Evolutionary conservation across 495 filamentous ascomycete species (phyloP).

Genomic region (Tuber brumale): DNA sequence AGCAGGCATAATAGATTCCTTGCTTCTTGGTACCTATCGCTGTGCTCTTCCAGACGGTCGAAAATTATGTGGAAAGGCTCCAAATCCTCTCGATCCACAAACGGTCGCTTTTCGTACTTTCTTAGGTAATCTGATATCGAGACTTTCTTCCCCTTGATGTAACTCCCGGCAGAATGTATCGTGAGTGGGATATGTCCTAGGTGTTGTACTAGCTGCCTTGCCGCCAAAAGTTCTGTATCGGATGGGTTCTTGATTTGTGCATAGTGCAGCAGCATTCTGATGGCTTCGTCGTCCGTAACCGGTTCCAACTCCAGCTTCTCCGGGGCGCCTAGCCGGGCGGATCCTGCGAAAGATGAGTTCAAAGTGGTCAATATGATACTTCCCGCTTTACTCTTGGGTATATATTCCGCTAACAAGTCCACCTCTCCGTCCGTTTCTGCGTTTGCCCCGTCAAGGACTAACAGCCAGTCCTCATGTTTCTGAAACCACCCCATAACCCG

Average conservation of each 20-base stretch:
- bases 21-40: constrained; percentile 52
- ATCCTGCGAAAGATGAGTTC: constrained; percentile 64
- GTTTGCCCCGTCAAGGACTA: constrained; percentile 68
- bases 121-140: constrained; percentile 64
- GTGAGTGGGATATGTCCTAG: constrained; percentile 69
- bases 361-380: constrained; percentile 74
- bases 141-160: constrained; percentile 63
- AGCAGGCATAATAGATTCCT: constrained; percentile 68
- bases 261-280: constrained; percentile 55
- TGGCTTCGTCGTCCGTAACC: constrained; percentile 54
- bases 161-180: constrained; percentile 70
- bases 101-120: constrained; percentile 61
- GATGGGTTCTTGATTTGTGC: constrained; percentile 50
- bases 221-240: constrained; percentile 54
- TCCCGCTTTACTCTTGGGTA: constrained; percentile 62
- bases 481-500: constrained; percentile 59
- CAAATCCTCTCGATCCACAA: constrained; percentile 53
- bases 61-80: constrained; percentile 63
- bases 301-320: constrained; percentile 43
- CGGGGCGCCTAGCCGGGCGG: constrained; percentile 52
- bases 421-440: constrained; percentile 57
- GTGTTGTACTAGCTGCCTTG: constrained; percentile 59
- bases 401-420: constrained; percentile 56
- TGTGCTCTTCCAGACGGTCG: constrained; percentile 58
- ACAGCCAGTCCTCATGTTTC: constrained; percentile 61